Percentiles rank a stretch among this genome's conserved stretches.
These are phyloP conservation scores for Fraxinus floribunda DNA, from an alignment of 305 asterid genomes.

Conservation along the genomic window DNA sequence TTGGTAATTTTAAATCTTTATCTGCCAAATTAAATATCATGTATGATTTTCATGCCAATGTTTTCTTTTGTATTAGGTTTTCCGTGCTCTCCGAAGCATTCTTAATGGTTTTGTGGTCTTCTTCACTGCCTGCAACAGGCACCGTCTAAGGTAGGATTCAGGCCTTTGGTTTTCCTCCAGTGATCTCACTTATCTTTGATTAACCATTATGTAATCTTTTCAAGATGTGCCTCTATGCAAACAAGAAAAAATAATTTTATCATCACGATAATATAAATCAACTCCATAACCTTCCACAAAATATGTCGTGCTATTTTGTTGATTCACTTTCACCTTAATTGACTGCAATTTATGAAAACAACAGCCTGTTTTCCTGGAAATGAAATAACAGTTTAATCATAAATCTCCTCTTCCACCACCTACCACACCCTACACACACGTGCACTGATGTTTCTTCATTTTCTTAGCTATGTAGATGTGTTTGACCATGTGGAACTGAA, in stretches of 20 bases:
- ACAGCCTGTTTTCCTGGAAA: background rate
- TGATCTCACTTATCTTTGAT: background rate
- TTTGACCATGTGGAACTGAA: background rate
- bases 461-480: background rate
- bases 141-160: conserved; percentile 60
- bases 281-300: background rate
- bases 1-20: conserved; percentile 15
- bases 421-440: too few relatives aligned
- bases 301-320: background rate
- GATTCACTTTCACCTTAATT: background rate
- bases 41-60: conserved; percentile 7
- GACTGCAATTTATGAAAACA: background rate
- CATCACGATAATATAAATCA: background rate
- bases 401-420: background rate
- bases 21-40: background rate
- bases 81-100: conserved; percentile 70
- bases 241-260: background rate
- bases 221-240: background rate
- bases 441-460: background rate
- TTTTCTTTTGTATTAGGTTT: conserved; percentile 41
- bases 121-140: conserved; percentile 72
- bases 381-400: background rate
- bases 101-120: conserved; percentile 74
- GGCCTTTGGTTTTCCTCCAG: background rate
- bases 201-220: background rate